phyloP scores from a whole-genome alignment of 208 protist species.

The Zelonia costaricensis region DNA sequence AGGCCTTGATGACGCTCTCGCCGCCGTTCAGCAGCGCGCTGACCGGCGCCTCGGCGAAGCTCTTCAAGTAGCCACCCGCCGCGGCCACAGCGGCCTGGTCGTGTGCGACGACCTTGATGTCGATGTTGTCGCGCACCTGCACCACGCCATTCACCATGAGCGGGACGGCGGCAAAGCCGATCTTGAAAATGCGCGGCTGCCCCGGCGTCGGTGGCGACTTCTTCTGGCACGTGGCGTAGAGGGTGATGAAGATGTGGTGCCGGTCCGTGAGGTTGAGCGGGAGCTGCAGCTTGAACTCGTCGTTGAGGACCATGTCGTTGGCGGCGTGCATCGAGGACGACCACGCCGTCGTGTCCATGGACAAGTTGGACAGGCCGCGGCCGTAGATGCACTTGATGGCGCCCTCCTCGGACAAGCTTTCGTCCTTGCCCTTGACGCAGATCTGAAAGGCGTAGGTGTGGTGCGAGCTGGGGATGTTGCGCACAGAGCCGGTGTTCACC shows the following conservation, averaged over 20 bases:
- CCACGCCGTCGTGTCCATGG: conserved; percentile 72
- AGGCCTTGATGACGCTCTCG: conserved; percentile 44
- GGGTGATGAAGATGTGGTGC: conserved; percentile 89
- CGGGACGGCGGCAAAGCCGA: conserved; percentile 82
- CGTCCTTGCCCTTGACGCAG: conserved; percentile 78
- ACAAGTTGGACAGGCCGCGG: conserved; percentile 56
- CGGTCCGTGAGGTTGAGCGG: conserved; percentile 75
- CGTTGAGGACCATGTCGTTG: conserved; percentile 58
- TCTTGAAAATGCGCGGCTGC: conserved; percentile 51
- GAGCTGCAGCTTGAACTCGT: conserved; percentile 91
- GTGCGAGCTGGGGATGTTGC: conserved; percentile 67
- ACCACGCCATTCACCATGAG: conserved; percentile 69
- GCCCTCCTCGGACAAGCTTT: conserved; percentile 62
- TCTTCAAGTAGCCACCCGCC: conserved; percentile 77
- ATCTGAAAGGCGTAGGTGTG: conserved; percentile 80
- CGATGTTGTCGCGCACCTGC: conserved; percentile 61
- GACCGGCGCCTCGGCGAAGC: conserved; percentile 65
- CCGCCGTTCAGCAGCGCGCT: conserved; percentile 71
- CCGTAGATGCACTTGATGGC: conserved; percentile 87
- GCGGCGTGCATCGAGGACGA: conserved; percentile 62
- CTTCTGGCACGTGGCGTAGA: conserved; percentile 73
- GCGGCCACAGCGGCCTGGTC: conserved; percentile 65
- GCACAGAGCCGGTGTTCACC: conserved; percentile 48
- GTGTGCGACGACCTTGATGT: conserved; percentile 72
- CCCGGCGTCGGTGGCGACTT: conserved; percentile 40